Evolutionary conservation across 2,329 filamentous ascomycete genomes (phyloP), one percentile per base, ranked within the genome.

Genomic region (Diaporthe caulivora): DNA sequence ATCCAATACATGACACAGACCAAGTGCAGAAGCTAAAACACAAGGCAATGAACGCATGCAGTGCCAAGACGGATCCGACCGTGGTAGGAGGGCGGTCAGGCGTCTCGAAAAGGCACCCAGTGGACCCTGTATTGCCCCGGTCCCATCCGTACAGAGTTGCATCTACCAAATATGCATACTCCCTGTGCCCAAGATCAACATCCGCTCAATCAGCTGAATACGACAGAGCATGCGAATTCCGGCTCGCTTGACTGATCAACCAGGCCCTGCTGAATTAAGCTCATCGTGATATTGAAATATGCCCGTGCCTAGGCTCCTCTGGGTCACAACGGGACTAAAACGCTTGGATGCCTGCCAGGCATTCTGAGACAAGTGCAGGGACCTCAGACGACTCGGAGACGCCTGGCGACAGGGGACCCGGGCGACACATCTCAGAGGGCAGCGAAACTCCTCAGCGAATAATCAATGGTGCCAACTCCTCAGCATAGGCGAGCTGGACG

Each of bases 301-400:
- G n/a, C 8, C 29, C n/a, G 31, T 3, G 47, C 40, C 62, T 9
- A 67, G 40, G 47, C 62, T 13, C 9, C 31, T 7, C 42, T 24
- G 2, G 44, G 62, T 67, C 44, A 26, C 7, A 29, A n/a, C 62
- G n/a, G 40, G 62, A 31, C 62, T 67, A 67, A 67, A 67, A 67
- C 62, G 62, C 62, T 53, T 53, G 44, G 62, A 67, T 67, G 47
- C 37, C 62, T 40, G 44, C 62, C 47, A 67, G 62, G 62, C 62
- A 67, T 40, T 26, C 62, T 67, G 62, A 67, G 62, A 67, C 62
- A 67, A 13, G 62, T 40, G 62, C 62, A 53, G 44, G 62, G 62
- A 53, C 62, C 62, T 67, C 62, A 47, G 62, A 67, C 62, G 62
- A 67, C 62, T 67, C 62, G 31, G 62, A 67, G 62, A 67, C 62